These are phyloP conservation scores for Scheffersomyces stambukii DNA, from an alignment of 1,139 yeast species.

Conservation along the genomic window DNA sequence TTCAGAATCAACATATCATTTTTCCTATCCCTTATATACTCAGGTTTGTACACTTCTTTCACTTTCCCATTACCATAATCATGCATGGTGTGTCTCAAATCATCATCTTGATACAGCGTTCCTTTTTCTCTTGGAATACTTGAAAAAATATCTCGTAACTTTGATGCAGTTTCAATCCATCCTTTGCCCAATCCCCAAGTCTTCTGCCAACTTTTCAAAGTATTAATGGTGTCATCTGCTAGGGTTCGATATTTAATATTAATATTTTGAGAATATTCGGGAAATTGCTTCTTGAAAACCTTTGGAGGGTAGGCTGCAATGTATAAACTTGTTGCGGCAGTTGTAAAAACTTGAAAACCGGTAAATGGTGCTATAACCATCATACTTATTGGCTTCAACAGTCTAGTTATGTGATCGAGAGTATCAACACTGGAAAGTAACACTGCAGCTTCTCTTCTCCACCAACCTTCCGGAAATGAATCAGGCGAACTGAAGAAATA, in stretches of 20 bases:
- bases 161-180: constrained; percentile 19
- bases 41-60: no score
- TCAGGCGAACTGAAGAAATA: constrained; percentile 29
- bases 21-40: constrained; percentile 11
- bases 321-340: constrained; percentile 28
- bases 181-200: constrained; percentile 24
- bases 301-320: constrained; percentile 25
- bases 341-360: constrained; percentile 33
- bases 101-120: constrained; percentile 16
- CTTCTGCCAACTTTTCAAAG: constrained; percentile 17
- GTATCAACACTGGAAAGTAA: constrained; percentile 22
- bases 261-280: constrained; percentile 11
- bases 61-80: constrained; percentile 27
- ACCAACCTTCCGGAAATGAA: constrained; percentile 26
- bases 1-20: constrained; percentile 16
- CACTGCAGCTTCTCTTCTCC: constrained; percentile 20
- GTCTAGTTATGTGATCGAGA: constrained; percentile 18
- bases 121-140: no score
- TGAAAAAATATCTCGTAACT: constrained; percentile 17
- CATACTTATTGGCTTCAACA: constrained; percentile 20
- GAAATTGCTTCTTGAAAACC: constrained; percentile 12
- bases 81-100: constrained; percentile 20
- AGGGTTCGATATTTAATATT: constrained; percentile 16
- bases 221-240: constrained; percentile 17
- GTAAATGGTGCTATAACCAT: constrained; percentile 39